A percentile compares a stretch with the other conserved stretches of the same genome.
Conservation (phyloP, 192 early-diverging fungal species). For the Coemansia asiatica region DNA sequence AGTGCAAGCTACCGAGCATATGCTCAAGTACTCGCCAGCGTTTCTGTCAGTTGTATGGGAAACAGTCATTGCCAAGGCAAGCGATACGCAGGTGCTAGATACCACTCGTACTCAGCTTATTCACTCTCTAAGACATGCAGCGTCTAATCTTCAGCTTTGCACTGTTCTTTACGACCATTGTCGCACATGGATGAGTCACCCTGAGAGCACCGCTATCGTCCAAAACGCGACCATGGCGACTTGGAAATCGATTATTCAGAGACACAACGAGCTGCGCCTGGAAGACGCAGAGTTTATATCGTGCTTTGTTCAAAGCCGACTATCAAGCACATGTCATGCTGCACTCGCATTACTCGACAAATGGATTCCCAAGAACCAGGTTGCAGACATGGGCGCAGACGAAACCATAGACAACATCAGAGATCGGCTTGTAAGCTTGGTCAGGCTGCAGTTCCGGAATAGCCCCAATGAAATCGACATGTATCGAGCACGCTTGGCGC, state of each 20-base stretch:
- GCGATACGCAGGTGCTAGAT: conserved; percentile 27
- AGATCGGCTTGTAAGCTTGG: conserved; percentile 15
- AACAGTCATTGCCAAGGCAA: conserved; percentile 41
- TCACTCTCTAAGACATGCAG: conserved; percentile 47
- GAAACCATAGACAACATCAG: conserved; percentile 12
- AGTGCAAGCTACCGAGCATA: conserved; percentile 46
- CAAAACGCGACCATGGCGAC: conserved; percentile 31
- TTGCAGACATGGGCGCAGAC: not conserved
- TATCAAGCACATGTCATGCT: conserved; percentile 14
- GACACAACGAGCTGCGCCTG: conserved; percentile 37
- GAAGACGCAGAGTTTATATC: conserved; percentile 38
- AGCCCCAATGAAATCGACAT: conserved; percentile 10
- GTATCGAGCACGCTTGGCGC: conserved; percentile 18
- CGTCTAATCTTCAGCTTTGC: conserved; percentile 44
- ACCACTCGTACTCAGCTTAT: conserved; percentile 46
- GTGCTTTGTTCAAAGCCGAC: conserved; percentile 14
- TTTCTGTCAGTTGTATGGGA: conserved; percentile 53
- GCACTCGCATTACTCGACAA: conserved; percentile 34
- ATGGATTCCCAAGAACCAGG: conserved; percentile 20
- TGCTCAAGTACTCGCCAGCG: conserved; percentile 50
- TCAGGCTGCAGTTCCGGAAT: conserved; percentile 4
- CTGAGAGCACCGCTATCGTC: conserved; percentile 24
- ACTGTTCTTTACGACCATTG: conserved; percentile 35
- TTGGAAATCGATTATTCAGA: conserved; percentile 37
- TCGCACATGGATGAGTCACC: conserved; percentile 27